phyloP scores from a whole-genome alignment of 2,329 filamentous ascomycete genomes.

The Neonectria sp. region DNA sequence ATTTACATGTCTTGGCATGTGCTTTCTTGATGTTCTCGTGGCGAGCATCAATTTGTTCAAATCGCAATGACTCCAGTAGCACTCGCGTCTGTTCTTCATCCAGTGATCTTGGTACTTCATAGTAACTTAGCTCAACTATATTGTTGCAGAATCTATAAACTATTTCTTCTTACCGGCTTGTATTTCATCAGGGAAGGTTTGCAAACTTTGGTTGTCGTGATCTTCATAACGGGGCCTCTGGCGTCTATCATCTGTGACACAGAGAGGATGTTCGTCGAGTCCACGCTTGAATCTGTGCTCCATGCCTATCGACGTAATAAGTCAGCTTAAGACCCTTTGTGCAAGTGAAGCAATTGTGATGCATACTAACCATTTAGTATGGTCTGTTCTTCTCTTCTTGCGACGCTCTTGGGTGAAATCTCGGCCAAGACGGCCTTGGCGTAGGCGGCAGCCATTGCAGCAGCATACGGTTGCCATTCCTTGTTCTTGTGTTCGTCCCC shows the following conservation, averaged over 20 bases:
- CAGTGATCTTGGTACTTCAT: conserved; percentile 10
- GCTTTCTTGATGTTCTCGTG: conserved; percentile 16
- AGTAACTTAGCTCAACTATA: not conserved
- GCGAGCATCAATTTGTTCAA: conserved; percentile 30
- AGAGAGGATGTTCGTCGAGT: conserved; percentile 6
- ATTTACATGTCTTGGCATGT: conserved; percentile 31
- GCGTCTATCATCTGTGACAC: not conserved
- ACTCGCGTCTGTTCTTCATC: conserved; percentile 2
- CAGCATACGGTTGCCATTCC: conserved; percentile 54
- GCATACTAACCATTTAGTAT: not conserved
- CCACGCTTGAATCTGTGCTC: not conserved
- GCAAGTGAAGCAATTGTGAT: not conserved
- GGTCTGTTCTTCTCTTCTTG: conserved; percentile 11
- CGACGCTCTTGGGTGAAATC: conserved; percentile 6
- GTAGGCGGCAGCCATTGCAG: conserved; percentile 48
- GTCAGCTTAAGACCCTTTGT: not conserved
- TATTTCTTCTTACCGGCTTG: not conserved
- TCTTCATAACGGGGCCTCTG: conserved; percentile 1
- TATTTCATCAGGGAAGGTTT: not conserved
- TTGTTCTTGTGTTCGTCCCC: conserved; percentile 52
- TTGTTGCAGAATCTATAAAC: not conserved
- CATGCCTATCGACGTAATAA: not conserved
- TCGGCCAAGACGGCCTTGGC: conserved; percentile 26
- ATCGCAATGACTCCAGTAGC: conserved; percentile 23
- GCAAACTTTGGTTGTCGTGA: not conserved